Percentiles rank a stretch among this genome's conserved stretches.
phyloP scores from a whole-genome alignment of 306 rosid species.

The Mimosa bimucronata region DNA sequence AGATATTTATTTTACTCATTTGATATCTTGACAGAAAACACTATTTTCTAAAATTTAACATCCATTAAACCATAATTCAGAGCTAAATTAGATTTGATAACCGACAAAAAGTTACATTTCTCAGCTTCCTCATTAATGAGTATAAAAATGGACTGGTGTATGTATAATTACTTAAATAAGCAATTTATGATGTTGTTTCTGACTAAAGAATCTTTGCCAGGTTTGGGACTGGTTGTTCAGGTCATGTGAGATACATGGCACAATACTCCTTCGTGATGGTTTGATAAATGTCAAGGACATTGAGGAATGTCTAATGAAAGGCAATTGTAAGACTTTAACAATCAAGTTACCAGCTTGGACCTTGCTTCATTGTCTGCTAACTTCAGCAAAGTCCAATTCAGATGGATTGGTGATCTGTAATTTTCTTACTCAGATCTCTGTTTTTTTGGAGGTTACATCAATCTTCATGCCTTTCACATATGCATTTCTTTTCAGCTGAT shows the following conservation, averaged over 20 bases:
- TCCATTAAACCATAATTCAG: background rate
- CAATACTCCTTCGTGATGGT: slow-evolving; percentile 61
- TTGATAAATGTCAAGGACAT: slow-evolving; percentile 55
- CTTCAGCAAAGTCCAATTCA: slow-evolving; percentile 66
- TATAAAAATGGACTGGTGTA: background rate
- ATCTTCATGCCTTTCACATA: slow-evolving; percentile 23
- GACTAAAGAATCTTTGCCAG: slow-evolving; percentile 40
- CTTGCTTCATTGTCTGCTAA: slow-evolving; percentile 74
- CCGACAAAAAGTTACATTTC: no score
- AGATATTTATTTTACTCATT: background rate
- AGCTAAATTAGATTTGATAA: background rate
- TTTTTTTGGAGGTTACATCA: slow-evolving; percentile 5
- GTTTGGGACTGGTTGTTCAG: slow-evolving; percentile 86
- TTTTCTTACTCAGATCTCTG: slow-evolving; percentile 34
- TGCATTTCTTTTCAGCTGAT: slow-evolving; percentile 59
- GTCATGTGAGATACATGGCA: slow-evolving; percentile 74
- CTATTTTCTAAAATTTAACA: background rate
- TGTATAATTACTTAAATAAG: background rate
- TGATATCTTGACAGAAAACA: background rate
- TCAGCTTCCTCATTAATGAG: no score
- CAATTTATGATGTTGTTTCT: background rate
- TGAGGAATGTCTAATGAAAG: slow-evolving; percentile 69
- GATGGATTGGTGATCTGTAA: slow-evolving; percentile 77
- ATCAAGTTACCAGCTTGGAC: slow-evolving; percentile 83
- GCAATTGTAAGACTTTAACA: slow-evolving; percentile 59